Conservation (phyloP, 352 stramenopile genomes). For the Bremia lactucae region DNA sequence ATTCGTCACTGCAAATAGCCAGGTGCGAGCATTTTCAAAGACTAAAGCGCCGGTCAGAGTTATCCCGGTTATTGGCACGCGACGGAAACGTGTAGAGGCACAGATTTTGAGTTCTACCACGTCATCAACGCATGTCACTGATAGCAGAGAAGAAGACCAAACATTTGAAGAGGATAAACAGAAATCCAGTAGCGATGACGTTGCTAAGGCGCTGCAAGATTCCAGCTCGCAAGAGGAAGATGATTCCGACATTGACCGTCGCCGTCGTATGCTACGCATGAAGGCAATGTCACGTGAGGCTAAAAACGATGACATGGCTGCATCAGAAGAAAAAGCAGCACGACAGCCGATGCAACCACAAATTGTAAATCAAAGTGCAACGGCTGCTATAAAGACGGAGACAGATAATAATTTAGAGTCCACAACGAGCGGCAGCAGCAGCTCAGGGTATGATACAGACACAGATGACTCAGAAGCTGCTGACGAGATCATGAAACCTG, state of each 20-base stretch:
- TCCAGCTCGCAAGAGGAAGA: slow-evolving; percentile 34
- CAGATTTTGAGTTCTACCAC: slow-evolving; percentile 27
- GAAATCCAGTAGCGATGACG: slow-evolving; percentile 20
- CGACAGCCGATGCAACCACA: slow-evolving; percentile 22
- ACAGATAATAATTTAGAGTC: slow-evolving; percentile 25
- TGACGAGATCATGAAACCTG: slow-evolving; percentile 80
- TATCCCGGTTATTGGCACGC: slow-evolving; percentile 8
- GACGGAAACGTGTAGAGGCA: slow-evolving; percentile 47
- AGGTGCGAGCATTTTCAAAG: slow-evolving; percentile 35
- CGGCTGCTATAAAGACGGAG: not conserved
- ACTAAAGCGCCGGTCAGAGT: slow-evolving; percentile 15
- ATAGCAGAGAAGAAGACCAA: not conserved
- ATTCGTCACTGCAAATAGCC: slow-evolving; percentile 60
- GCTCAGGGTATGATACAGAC: slow-evolving; percentile 77
- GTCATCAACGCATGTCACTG: slow-evolving; percentile 6
- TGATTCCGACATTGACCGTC: not conserved
- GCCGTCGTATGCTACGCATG: not conserved
- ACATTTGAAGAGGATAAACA: slow-evolving; percentile 16
- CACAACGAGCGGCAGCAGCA: slow-evolving; percentile 32
- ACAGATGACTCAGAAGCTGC: slow-evolving; percentile 60
- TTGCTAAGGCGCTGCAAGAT: slow-evolving; percentile 46
- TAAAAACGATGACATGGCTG: not conserved
- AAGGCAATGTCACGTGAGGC: not conserved
- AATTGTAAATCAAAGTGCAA: slow-evolving; percentile 23
- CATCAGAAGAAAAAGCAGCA: slow-evolving; percentile 11